phyloP scores from a whole-genome alignment of 2,329 filamentous ascomycete genomes.

The Botryotinia globosa region DNA sequence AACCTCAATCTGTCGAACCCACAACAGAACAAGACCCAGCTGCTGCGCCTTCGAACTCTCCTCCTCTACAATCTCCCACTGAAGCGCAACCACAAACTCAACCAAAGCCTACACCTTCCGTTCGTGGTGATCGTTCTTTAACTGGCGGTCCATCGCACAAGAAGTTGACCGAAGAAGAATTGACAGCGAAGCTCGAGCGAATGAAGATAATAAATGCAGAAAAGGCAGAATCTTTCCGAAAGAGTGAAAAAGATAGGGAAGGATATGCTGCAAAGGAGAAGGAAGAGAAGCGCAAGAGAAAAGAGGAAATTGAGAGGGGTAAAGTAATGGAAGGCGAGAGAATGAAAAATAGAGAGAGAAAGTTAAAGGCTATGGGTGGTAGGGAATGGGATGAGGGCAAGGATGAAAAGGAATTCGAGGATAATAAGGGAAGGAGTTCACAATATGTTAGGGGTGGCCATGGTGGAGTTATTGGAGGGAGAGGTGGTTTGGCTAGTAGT shows the following conservation, averaged over 20 bases:
- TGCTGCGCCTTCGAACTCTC: neutral
- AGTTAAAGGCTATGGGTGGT: slow-evolving; percentile 37
- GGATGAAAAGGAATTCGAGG: slow-evolving; percentile 36
- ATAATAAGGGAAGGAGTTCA: slow-evolving; percentile 32
- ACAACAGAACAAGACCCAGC: neutral
- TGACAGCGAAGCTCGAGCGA: slow-evolving; percentile 57
- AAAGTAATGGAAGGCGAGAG: slow-evolving; percentile 39
- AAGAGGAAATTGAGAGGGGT: slow-evolving; percentile 34
- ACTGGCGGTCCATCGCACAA: slow-evolving; percentile 54
- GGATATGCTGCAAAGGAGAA: slow-evolving; percentile 63
- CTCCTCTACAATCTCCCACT: neutral
- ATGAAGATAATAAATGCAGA: slow-evolving; percentile 61
- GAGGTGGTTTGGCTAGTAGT: slow-evolving; percentile 17
- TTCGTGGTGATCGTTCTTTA: slow-evolving; percentile 52
- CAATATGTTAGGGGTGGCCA: slow-evolving; percentile 36
- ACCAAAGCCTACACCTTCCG: slow-evolving; percentile 41
- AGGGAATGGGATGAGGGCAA: slow-evolving; percentile 40
- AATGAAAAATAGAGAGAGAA: slow-evolving; percentile 38
- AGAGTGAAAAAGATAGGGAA: slow-evolving; percentile 65
- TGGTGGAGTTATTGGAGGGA: slow-evolving; percentile 31
- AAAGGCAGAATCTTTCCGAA: slow-evolving; percentile 57
- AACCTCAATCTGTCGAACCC: neutral
- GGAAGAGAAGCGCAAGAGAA: slow-evolving; percentile 51
- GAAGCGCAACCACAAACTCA: slow-evolving; percentile 19
- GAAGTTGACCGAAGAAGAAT: slow-evolving; percentile 63